These are phyloP conservation scores for Botrytis elliptica DNA, from an alignment of 2,329 filamentous ascomycete species.

Conservation along the genomic window DNA sequence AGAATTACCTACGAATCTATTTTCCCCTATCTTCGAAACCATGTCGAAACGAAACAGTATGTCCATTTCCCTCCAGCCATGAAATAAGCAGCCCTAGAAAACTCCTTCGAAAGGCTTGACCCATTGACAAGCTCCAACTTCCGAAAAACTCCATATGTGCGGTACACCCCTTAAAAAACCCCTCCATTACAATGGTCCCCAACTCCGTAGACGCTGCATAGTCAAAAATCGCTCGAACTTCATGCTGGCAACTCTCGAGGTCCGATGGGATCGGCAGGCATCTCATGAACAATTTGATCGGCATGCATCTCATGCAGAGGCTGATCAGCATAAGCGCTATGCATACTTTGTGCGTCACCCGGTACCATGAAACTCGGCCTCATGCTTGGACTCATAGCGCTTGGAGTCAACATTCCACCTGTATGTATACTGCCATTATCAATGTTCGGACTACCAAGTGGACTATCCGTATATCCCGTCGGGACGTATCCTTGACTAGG, in stretches of 20 bases:
- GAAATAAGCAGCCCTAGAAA: not conserved
- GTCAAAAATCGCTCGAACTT: not conserved
- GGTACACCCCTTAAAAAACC: not conserved
- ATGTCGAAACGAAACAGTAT: not conserved
- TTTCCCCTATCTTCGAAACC: not conserved
- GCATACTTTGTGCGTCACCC: not conserved
- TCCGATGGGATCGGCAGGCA: not conserved
- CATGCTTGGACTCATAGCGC: not conserved
- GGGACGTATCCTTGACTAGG: not conserved
- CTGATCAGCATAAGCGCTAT: not conserved
- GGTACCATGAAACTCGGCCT: not conserved
- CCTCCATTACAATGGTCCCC: not conserved
- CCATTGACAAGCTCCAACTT: not conserved
- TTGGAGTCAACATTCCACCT: not conserved
- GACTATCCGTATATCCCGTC: conserved; percentile 1
- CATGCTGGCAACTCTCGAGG: not conserved
- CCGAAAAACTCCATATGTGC: not conserved
- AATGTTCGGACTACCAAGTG: not conserved
- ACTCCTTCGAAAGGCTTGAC: not conserved
- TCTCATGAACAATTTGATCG: not conserved
- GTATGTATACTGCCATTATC: not conserved
- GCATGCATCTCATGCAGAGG: not conserved
- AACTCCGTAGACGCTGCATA: not conserved
- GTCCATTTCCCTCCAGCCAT: not conserved
- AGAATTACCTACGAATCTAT: not conserved